Evolutionary conservation across 257 asterid species (phyloP), one percentile per base, ranked within the genome.

Genomic region (Gentiana straminea): DNA sequence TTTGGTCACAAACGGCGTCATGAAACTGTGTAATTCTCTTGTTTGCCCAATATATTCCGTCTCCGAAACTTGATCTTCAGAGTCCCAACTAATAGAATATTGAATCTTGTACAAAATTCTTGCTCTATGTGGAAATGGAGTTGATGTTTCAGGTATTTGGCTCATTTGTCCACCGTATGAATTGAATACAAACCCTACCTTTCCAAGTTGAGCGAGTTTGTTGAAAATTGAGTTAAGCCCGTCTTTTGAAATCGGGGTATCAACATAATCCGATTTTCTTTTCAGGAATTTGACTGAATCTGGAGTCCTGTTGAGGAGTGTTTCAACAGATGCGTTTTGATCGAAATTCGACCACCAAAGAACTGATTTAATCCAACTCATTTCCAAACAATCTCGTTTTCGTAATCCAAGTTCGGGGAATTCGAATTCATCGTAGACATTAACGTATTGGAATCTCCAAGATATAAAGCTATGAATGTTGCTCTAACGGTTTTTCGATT

Each of bases 151-250:
- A 0, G 71, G 47, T 45, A 76, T 71, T 13, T 53, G 57, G 33
- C 58, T 51, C 75, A 76, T 76, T 55, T 51, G 58, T 55, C 81
- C 81, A 0, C 78, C 81, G 8, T 51, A 72, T 0, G 78, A 67
- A 43, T 55, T 62, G 61, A 72, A 72, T 35, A 63, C 70, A 4
- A 72, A 15, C 5, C 67, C 66, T 1, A 66, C 36, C 48, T 59
- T 59, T 13, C 63, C 63, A 51, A 59, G 48, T 37, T 59, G 44
- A n/a, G 15, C 54, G 54, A 59, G 0, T 48, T 59, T 59, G 43
- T 59, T 48, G 54, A 59, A 59, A 6, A 59, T 13, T 33, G 54
- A 59, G 33, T 45, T 41, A 13, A 59, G 52, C 5, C 54, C 54
- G 7, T 35, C 54, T 35, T 33, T 59, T 4, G 63, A 33, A 49